Conservation (phyloP, 208 protist genomes). For the Leishmania gerbilli region DNA sequence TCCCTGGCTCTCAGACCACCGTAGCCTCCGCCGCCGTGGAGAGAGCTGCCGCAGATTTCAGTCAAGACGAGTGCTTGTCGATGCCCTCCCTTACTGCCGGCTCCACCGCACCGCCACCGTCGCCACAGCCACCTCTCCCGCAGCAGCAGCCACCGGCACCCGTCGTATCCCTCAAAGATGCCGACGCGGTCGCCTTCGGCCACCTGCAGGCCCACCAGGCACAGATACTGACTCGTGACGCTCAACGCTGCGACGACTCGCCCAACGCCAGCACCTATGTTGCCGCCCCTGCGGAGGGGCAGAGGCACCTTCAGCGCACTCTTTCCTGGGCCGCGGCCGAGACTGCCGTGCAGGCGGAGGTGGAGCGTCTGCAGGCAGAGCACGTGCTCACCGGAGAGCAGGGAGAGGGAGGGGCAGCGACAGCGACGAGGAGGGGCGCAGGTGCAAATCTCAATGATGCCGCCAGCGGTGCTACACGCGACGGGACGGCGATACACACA, state of each 20-base stretch:
- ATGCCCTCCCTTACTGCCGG: background rate
- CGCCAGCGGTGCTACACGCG: background rate
- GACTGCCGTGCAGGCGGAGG: conserved; percentile 16
- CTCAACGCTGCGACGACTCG: background rate
- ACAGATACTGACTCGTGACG: background rate
- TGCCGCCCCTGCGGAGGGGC: conserved; percentile 14
- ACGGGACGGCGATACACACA: no score
- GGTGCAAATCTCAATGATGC: background rate
- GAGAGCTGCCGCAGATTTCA: background rate
- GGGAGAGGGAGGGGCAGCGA: background rate
- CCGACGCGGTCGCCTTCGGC: conserved; percentile 16
- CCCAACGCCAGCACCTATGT: background rate
- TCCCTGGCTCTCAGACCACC: background rate
- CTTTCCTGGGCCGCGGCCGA: background rate
- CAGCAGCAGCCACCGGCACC: background rate
- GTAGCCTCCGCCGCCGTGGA: background rate
- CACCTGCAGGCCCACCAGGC: conserved; percentile 22
- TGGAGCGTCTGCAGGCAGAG: conserved; percentile 15
- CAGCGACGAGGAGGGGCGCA: background rate
- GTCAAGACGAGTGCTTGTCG: background rate
- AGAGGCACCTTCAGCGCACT: background rate
- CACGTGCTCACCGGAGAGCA: conserved; percentile 1
- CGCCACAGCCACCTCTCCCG: background rate
- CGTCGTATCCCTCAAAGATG: conserved; percentile 23
- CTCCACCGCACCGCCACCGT: background rate